phyloP scores from a whole-genome alignment of 2,329 filamentous ascomycete genomes.

The Claviceps sp. region DNA sequence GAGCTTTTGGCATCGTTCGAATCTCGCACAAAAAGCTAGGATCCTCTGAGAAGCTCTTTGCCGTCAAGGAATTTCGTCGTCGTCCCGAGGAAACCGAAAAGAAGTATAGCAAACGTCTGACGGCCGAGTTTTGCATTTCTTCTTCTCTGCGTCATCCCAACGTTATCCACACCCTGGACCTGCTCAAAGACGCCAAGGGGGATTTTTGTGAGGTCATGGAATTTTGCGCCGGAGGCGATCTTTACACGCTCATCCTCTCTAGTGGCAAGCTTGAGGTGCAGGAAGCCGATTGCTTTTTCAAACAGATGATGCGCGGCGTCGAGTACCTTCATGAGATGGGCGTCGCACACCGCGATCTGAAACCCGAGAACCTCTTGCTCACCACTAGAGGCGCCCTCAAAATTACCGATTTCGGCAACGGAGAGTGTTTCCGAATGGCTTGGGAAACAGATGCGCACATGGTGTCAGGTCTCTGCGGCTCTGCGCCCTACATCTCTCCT shows the following conservation, averaged over 20 bases:
- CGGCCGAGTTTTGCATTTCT: slow-evolving; percentile 96
- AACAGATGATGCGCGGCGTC: slow-evolving; percentile 97
- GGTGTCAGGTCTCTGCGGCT: slow-evolving; percentile 93
- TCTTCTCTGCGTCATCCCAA: slow-evolving; percentile 94
- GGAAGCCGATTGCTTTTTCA: slow-evolving; percentile 97
- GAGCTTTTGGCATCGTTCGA: slow-evolving; percentile 91
- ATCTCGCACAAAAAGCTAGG: slow-evolving; percentile 94
- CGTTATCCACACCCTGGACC: slow-evolving; percentile 91
- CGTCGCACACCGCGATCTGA: slow-evolving; percentile 89
- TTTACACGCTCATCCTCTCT: slow-evolving; percentile 85
- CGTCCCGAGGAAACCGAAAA: slow-evolving; percentile 89
- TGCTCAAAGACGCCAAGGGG: slow-evolving; percentile 90
- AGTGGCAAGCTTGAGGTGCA: slow-evolving; percentile 82
- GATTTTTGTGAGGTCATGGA: slow-evolving; percentile 99
- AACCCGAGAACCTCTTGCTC: slow-evolving; percentile 89
- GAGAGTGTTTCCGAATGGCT: slow-evolving; percentile 98
- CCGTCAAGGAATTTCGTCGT: slow-evolving; percentile 95
- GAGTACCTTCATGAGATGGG: slow-evolving; percentile 99
- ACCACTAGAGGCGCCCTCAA: slow-evolving; percentile 89
- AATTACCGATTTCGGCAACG: slow-evolving; percentile 97
- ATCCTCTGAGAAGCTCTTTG: slow-evolving; percentile 81
- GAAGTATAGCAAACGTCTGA: slow-evolving; percentile 95
- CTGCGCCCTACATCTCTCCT: slow-evolving; percentile 91
- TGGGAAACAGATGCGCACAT: slow-evolving; percentile 98
- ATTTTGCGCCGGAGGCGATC: slow-evolving; percentile 89